Evolutionary conservation across 176 grass and related monocot species (phyloP).

Genomic region (Dendrocalamus sinicus): DNA sequence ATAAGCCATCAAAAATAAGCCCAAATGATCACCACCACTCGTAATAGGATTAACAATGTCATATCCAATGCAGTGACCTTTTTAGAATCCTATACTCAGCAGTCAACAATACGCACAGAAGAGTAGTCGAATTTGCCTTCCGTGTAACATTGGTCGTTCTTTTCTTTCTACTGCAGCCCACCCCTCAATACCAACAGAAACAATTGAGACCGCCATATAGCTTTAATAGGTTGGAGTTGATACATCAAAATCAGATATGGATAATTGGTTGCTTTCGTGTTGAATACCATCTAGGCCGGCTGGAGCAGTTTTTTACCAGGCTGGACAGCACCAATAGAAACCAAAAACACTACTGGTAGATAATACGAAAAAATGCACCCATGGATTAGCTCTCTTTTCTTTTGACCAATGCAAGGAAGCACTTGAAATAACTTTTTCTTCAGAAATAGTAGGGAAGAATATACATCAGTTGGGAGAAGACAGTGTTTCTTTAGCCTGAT

Average conservation of each 20-base stretch:
- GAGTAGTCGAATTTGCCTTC: background rate
- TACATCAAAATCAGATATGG: background rate
- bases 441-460: background rate
- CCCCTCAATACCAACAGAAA: background rate
- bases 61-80: background rate
- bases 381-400: background rate
- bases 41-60: background rate
- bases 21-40: background rate
- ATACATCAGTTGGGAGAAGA: background rate
- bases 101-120: background rate
- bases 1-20: too few relatives aligned
- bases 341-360: background rate
- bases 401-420: slow-evolving; percentile 12
- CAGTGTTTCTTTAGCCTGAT: background rate
- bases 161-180: background rate
- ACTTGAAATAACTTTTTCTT: background rate
- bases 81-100: background rate
- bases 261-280: background rate
- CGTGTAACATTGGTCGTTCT: background rate
- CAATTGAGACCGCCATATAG: background rate
- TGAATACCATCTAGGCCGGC: background rate
- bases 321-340: background rate
- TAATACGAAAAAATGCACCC: background rate
- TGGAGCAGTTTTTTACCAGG: background rate
- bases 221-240: background rate